These are phyloP conservation scores for Phytophthora pluvialis DNA, from an alignment of 352 stramenopile genomes.

Conservation along the genomic window DNA sequence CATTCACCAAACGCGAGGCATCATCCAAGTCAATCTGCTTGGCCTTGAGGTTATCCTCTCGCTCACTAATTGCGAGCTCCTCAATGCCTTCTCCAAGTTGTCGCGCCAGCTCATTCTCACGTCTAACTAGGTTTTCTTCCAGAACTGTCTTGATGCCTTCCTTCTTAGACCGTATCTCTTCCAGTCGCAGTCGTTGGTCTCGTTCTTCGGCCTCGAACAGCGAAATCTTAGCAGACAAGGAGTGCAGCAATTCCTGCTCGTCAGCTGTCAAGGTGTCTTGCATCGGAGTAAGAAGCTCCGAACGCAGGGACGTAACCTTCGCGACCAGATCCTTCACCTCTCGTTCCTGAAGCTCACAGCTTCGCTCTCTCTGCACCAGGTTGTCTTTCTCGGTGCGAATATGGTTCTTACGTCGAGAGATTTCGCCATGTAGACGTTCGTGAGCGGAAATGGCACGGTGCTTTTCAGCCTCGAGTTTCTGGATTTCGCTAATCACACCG, in stretches of 20 bases:
- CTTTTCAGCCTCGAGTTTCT: conserved; percentile 84
- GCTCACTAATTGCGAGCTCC: conserved; percentile 62
- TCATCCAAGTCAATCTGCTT: conserved; percentile 92
- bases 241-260: conserved; percentile 61
- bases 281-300: conserved; percentile 79
- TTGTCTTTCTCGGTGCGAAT: conserved; percentile 72
- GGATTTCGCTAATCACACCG: conserved; percentile 82
- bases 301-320: conserved; percentile 57
- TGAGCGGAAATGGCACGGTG: conserved; percentile 74
- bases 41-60: conserved; percentile 78
- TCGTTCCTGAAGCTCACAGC: conserved; percentile 62
- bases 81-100: conserved; percentile 73
- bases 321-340: conserved; percentile 69
- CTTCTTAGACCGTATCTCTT: conserved; percentile 90
- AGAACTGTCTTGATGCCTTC: conserved; percentile 92
- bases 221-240: conserved; percentile 71
- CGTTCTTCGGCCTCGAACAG: conserved; percentile 90
- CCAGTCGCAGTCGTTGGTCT: conserved; percentile 76
- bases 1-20: conserved; percentile 71
- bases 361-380: conserved; percentile 56
- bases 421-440: conserved; percentile 83
- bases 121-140: conserved; percentile 92
- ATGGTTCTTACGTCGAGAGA: conserved; percentile 76
- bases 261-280: conserved; percentile 67
- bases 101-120: conserved; percentile 69